Evolutionary conservation across 1,284 basidiomycete genomes (phyloP).

Genomic region (Trichosporon sp.): DNA sequence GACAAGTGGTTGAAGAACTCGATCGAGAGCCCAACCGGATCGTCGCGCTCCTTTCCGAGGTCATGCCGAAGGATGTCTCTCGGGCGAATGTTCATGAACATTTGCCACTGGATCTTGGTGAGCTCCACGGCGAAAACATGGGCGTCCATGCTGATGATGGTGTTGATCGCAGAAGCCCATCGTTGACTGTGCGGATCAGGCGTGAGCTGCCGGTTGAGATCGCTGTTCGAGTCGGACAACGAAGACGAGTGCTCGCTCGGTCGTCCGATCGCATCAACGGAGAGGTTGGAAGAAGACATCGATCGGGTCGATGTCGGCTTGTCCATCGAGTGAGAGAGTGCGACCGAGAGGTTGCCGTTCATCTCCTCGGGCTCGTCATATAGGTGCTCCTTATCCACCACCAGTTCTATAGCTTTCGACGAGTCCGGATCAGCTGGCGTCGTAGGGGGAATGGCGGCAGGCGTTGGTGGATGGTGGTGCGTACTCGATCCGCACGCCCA

Average conservation of each 20-base stretch:
- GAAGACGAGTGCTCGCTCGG: neutral
- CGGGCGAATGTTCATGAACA: conserved; percentile 50
- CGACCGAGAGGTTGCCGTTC: conserved; percentile 19
- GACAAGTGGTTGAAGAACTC: conserved; percentile 56
- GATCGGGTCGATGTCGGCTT: conserved; percentile 19
- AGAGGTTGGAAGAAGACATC: conserved; percentile 14
- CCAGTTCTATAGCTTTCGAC: conserved; percentile 17
- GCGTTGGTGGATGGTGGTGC: neutral
- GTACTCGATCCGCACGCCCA: conserved; percentile 42
- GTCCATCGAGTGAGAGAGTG: conserved; percentile 15
- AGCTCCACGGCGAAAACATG: conserved; percentile 52
- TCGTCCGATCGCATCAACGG: conserved; percentile 14
- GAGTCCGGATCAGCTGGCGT: conserved; percentile 1
- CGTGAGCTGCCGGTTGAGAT: conserved; percentile 19
- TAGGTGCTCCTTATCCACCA: conserved; percentile 27
- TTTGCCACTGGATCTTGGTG: conserved; percentile 54
- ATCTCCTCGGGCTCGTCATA: conserved; percentile 31
- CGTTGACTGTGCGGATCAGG: conserved; percentile 16
- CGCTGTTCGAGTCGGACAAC: conserved; percentile 3
- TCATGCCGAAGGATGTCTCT: conserved; percentile 55
- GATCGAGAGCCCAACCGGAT: conserved; percentile 48
- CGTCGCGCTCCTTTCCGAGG: conserved; percentile 52
- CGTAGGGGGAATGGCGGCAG: neutral
- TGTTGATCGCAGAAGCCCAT: conserved; percentile 28
- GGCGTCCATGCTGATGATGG: conserved; percentile 38